phyloP scores from a whole-genome alignment of 306 rosid genomes.

The Notholithocarpus densiflorus region DNA sequence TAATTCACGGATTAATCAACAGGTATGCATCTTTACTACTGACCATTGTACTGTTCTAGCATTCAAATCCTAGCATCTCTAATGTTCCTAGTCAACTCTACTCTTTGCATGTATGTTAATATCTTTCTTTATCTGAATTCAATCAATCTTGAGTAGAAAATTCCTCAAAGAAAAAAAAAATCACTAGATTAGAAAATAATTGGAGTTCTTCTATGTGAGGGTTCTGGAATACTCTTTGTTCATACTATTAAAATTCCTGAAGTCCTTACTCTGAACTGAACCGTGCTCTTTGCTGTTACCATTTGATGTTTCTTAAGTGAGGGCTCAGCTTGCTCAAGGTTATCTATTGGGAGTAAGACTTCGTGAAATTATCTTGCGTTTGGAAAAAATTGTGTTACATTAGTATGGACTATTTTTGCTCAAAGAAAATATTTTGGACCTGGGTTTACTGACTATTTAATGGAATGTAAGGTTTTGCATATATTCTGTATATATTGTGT shows the following conservation, averaged over 20 bases:
- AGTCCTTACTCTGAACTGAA: no score
- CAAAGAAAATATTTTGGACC: background rate
- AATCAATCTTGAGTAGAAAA: background rate
- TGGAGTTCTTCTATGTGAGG: no score
- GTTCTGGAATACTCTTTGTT: no score
- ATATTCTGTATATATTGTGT: background rate
- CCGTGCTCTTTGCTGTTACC: no score
- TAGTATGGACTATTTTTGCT: background rate
- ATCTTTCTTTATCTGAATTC: no score
- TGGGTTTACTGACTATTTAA: background rate
- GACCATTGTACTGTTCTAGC: background rate
- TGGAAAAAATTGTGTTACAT: background rate
- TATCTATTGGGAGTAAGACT: background rate
- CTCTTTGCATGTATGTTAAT: background rate
- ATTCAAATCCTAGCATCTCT: slow-evolving; percentile 1
- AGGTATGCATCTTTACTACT: slow-evolving; percentile 43
- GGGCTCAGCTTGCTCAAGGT: no score
- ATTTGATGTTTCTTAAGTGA: no score
- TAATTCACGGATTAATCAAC: slow-evolving; percentile 64
- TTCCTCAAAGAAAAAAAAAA: no score
- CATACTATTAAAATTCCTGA: no score
- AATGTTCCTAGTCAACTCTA: background rate
- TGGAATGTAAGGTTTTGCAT: background rate
- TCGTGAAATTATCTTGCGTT: background rate
- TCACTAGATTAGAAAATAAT: background rate